Conservation (phyloP, 1,284 basidiomycete species). For the Golubevia sp. region DNA sequence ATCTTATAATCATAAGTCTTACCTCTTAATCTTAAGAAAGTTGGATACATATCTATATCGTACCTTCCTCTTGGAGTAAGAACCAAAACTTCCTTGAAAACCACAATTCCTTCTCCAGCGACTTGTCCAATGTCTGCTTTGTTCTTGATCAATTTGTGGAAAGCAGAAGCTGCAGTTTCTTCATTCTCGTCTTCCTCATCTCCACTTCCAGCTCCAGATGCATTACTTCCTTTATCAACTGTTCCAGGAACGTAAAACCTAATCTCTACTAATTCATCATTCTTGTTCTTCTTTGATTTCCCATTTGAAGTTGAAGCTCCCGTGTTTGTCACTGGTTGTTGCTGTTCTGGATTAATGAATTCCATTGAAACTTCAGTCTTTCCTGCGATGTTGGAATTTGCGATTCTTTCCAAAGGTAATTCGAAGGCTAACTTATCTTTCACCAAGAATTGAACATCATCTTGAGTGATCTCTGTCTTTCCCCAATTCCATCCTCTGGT, state of each 20-base stretch:
- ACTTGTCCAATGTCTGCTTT: constrained; percentile 94
- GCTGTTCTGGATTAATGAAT: constrained; percentile 69
- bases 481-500: constrained; percentile 99
- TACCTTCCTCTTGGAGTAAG: constrained; percentile 92
- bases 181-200: constrained; percentile 65
- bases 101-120: constrained; percentile 87
- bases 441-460: constrained; percentile 91
- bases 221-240: constrained; percentile 63
- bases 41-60: constrained; percentile 96
- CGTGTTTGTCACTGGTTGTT: constrained; percentile 56
- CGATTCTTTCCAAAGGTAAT: constrained; percentile 81
- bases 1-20: constrained; percentile 99
- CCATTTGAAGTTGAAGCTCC: constrained; percentile 27
- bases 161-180: constrained; percentile 87
- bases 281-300: constrained; percentile 35
- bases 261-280: constrained; percentile 85
- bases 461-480: constrained; percentile 64
- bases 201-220: constrained; percentile 11
- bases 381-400: constrained; percentile 96
- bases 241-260: constrained; percentile 93
- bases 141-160: constrained; percentile 95
- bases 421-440: constrained; percentile 90
- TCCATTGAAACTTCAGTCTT: constrained; percentile 97
- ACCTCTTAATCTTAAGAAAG: constrained; percentile 89
- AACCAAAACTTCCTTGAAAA: constrained; percentile 95